Evolutionary conservation across 805 yeast species (phyloP), one percentile per base, ranked within the genome.

Genomic region (Sugiyamaella smithiae): DNA sequence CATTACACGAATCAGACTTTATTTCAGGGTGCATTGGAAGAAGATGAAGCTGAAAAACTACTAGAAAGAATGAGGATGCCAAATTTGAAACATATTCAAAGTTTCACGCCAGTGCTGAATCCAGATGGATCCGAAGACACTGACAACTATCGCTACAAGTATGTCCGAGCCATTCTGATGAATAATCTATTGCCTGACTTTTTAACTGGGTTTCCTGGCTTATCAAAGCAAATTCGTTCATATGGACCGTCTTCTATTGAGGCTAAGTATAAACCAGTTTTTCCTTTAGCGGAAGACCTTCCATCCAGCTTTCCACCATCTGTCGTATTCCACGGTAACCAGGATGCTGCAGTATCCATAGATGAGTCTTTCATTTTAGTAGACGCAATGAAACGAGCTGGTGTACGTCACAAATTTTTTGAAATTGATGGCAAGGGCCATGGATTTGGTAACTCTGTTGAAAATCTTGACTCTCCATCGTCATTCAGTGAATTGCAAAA

Each of bases 141-240:
- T 23, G 11, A 11, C n/a, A 7, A 41, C 25, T 26, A 41, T 24
- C 32, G 45, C 4, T 41, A 41, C 35, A 41, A 41, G 11, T 41
- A 41, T 41, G 45, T 41, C 17, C 35, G 45, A 17, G 45, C 45
- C n/a, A 41, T 41, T 9, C 11, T 41, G 23, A 41, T 41, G 45
- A 41, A 24, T 24, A 41, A 41, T 26, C 20, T 41, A n/a, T 3
- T 41, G 35, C 45, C 45, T 9, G 45, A 41, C n/a, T 25, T 14
- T 4, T 17, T 41, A n/a, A 14, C 45, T 14, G 45, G 45, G 20
- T 5, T 5, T 12, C 14, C 23, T 2, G 45, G 45, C 7, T 17
- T 41, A 8, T n/a, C 22, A 3, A 19, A 17, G 19, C 8, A 24
- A n/a, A 41, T 41, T 24, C 4, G 35, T 6, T 9, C 12, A 35